phyloP scores from a whole-genome alignment of 148 eudicot genomes.

The Silene conica region DNA sequence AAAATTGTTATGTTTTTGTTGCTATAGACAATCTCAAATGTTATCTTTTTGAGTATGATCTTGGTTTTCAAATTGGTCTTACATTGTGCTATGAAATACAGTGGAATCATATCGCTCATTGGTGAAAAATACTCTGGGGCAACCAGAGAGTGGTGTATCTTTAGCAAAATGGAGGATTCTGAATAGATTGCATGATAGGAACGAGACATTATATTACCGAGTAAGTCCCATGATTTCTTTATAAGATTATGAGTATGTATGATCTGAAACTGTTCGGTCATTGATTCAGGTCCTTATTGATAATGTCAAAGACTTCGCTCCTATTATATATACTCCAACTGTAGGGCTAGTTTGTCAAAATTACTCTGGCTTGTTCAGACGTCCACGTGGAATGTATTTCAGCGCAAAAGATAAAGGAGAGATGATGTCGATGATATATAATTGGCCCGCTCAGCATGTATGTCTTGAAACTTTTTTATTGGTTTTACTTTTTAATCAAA shows the following conservation, averaged over 20 bases:
- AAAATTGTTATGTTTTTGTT: not conserved
- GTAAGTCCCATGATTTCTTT: constrained; percentile 46
- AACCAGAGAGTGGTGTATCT: constrained; percentile 51
- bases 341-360: constrained; percentile 98
- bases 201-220: constrained; percentile 88
- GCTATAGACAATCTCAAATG: not conserved
- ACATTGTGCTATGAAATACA: constrained; percentile 29
- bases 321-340: constrained; percentile 96
- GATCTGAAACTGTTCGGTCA: constrained; percentile 26
- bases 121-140: constrained; percentile 77
- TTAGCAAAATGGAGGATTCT: constrained; percentile 95
- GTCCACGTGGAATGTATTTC: constrained; percentile 99
- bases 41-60: not conserved
- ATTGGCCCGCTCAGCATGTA: constrained; percentile 90
- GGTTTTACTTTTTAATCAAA: not conserved
- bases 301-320: constrained; percentile 88
- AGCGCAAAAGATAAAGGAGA: constrained; percentile 97
- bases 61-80: not conserved
- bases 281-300: constrained; percentile 84
- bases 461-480: constrained; percentile 9
- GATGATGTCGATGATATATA: constrained; percentile 98
- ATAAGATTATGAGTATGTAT: constrained; percentile 8
- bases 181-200: constrained; percentile 93
- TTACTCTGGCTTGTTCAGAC: constrained; percentile 95
- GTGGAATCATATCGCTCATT: constrained; percentile 89